These are phyloP conservation scores for Hericium rajendrae DNA, from an alignment of 768 basidiomycete genomes.

Conservation along the genomic window DNA sequence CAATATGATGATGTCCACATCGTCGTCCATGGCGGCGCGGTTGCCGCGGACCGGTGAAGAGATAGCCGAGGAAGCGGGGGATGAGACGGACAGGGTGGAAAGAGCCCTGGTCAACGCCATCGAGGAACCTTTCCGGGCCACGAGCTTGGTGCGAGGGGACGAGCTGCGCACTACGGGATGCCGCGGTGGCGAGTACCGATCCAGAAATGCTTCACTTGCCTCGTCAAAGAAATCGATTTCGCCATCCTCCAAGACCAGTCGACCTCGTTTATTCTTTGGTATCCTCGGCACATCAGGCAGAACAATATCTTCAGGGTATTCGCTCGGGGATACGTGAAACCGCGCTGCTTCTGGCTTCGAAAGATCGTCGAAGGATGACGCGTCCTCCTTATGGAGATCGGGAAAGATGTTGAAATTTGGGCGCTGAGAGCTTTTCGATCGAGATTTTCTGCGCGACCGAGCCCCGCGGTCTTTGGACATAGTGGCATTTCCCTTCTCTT, in stretches of 20 bases:
- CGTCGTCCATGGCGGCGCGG: not conserved
- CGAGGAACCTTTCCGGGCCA: not conserved
- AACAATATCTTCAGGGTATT: too few relatives aligned
- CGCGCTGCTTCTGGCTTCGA: too few relatives aligned
- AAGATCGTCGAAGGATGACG: not conserved
- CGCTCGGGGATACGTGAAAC: too few relatives aligned
- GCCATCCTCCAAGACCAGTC: not conserved
- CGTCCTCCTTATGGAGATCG: not conserved
- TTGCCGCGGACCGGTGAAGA: not conserved
- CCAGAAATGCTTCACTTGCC: not conserved
- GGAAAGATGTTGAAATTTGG: not conserved
- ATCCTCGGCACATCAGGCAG: not conserved
- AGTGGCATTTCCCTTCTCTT: not conserved
- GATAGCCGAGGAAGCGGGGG: not conserved
- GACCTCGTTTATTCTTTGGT: not conserved
- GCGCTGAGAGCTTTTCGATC: not conserved
- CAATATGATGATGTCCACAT: not conserved
- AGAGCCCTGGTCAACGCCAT: not conserved
- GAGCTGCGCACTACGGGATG: not conserved
- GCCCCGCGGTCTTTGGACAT: not conserved
- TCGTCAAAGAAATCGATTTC: conserved; percentile 1
- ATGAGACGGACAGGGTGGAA: not conserved
- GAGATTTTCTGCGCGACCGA: not conserved
- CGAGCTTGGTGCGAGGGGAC: not conserved
- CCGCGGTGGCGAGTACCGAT: not conserved